Evolutionary conservation across 352 stramenopile genomes (phyloP).

Genomic region (Elongisporangium prolatum): DNA sequence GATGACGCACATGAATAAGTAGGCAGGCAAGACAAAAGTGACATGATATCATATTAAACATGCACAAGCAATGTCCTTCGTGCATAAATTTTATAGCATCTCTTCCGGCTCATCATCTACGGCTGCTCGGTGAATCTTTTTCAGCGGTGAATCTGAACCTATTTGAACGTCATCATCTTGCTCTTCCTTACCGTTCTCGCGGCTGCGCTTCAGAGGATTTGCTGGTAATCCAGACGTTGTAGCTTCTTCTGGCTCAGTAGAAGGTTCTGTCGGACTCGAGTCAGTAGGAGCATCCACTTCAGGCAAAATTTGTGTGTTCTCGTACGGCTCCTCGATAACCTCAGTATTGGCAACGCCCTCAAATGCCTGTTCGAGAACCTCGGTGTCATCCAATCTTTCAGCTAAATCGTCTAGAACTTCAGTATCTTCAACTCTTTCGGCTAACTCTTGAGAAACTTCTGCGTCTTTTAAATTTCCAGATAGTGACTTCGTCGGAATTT

Average conservation of each 20-base stretch:
- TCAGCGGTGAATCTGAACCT: neutral
- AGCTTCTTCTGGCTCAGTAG: neutral
- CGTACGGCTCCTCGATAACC: neutral
- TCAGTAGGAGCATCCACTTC: neutral
- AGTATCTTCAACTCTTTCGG: neutral
- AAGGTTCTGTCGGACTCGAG: too few species aligned
- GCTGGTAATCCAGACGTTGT: neutral
- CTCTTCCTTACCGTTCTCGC: neutral
- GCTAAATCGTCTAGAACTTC: neutral
- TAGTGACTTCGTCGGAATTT: neutral
- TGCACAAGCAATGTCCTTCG: neutral
- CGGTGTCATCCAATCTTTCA: neutral
- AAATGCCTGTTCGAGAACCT: neutral
- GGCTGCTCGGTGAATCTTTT: neutral
- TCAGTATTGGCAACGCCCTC: neutral
- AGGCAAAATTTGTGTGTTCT: neutral
- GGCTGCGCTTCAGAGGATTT: neutral
- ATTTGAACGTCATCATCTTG: neutral
- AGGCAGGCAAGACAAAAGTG: neutral
- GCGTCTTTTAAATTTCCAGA: neutral
- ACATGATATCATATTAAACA: neutral
- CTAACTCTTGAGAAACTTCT: neutral
- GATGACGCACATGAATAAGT: neutral
- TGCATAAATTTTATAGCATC: neutral
- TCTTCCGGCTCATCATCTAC: neutral